Evolutionary conservation across 2,329 filamentous ascomycete species (phyloP).

Genomic region (Talaromyces rugulosus): DNA sequence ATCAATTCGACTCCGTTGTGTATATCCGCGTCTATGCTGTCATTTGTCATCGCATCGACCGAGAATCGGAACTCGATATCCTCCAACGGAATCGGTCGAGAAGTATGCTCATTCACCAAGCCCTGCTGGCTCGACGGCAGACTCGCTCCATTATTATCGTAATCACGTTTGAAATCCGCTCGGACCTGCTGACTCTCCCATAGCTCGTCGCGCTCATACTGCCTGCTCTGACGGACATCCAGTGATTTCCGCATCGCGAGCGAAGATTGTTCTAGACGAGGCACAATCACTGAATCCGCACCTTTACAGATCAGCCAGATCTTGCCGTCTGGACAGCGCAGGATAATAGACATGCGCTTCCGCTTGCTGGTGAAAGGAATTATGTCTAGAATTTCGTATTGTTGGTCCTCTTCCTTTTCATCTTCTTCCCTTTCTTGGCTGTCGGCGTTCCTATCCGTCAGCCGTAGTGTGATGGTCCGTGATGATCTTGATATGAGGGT

Average conservation of each 20-base stretch:
- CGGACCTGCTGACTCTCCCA: no score
- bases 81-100: conserved; percentile 51
- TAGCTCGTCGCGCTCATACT: neutral
- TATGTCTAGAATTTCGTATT: conserved; percentile 69
- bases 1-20: conserved; percentile 47
- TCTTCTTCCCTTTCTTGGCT: conserved; percentile 40
- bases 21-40: conserved; percentile 40
- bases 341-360: conserved; percentile 76
- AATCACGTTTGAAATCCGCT: no score
- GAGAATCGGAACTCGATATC: conserved; percentile 58
- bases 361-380: conserved; percentile 78
- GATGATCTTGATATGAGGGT: neutral
- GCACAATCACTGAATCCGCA: conserved; percentile 69
- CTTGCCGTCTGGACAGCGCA: conserved; percentile 68
- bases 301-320: conserved; percentile 77
- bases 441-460: neutral
- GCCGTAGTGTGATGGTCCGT: neutral
- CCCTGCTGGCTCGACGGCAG: conserved; percentile 24
- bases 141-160: conserved; percentile 48
- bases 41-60: no score
- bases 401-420: conserved; percentile 40
- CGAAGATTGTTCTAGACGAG: conserved; percentile 37
- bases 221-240: conserved; percentile 42
- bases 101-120: no score
- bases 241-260: neutral